Evolutionary conservation across 768 basidiomycete species (phyloP), one percentile per base, ranked within the genome.

Genomic region (Rubroboletus satanas): DNA sequence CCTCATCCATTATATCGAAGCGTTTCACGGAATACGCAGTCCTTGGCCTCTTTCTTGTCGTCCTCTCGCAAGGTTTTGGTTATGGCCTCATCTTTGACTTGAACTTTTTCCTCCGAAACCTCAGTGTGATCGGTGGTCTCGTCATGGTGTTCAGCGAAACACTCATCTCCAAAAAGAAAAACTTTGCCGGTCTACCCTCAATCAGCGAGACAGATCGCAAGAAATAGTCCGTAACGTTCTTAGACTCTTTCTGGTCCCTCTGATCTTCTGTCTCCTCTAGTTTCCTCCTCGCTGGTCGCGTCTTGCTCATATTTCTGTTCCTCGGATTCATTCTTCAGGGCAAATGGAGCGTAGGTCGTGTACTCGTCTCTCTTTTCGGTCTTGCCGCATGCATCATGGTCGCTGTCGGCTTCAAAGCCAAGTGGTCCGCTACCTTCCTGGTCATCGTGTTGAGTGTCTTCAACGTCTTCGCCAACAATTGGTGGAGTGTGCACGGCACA

Each of bases 41-140:
- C 60, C 84, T 85, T 44, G 94, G 93, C 62, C 88, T 99, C 44
- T 80, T 98, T 51, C 79, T 77, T 47, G 97, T 98, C 47, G 95
- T 99, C 53, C 74, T 98, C 63, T 84, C 94, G 43, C 97, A 99
- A 74, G 96, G 96, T 43, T 90, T 99, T 63, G 97, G 97, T 62
- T 99, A 99, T 67, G 97, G 97, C 33, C 90, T 99, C 71, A 96
- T 99, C 67, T 99, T 99, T 73, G 97, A 98, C 80, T 81, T 98
- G 71, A 98, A 91, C 76, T 99, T 99, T 83, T 99, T 99, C 93
- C 88, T 98, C 43, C 94, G 97, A 71, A 99, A 98, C 75, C 81
- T 99, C 53, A 90, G 88, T 58, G 97, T 99, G 68, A 93, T 98
- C 58, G 97, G 97, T 52, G 97, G 97, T 51, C 84, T 99, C 44